Evolutionary conservation across 169 alveolate genomes (phyloP).

Genomic region (Plasmodium knowlesi): DNA sequence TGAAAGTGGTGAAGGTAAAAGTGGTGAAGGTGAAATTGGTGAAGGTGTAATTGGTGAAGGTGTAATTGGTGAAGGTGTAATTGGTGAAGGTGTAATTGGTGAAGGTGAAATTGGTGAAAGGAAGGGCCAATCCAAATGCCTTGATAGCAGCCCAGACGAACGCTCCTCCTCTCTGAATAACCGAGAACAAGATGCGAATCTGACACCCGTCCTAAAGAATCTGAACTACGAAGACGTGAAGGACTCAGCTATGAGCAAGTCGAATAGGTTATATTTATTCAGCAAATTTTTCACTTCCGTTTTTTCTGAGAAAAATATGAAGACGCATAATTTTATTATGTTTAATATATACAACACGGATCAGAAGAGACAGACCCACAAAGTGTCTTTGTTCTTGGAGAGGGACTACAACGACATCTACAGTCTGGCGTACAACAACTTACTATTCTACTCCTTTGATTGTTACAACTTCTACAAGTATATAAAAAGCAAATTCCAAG

Average conservation of each 20-base stretch:
- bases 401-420: slow-evolving; percentile 41
- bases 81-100: no score
- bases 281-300: slow-evolving; percentile 62
- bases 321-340: slow-evolving; percentile 64
- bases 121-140: background rate
- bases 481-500: slow-evolving; percentile 33
- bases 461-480: slow-evolving; percentile 41
- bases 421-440: slow-evolving; percentile 35
- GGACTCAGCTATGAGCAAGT: slow-evolving; percentile 48
- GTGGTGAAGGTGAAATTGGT: no score
- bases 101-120: no score
- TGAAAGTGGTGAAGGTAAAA: no score
- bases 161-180: background rate
- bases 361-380: slow-evolving; percentile 67
- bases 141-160: background rate
- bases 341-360: slow-evolving; percentile 59
- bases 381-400: slow-evolving; percentile 43
- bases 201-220: slow-evolving; percentile 22
- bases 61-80: no score
- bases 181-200: background rate
- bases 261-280: slow-evolving; percentile 56
- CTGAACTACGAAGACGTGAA: slow-evolving; percentile 46
- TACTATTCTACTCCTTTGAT: slow-evolving; percentile 56
- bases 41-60: no score
- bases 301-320: slow-evolving; percentile 31